Percentiles rank a stretch among this genome's conserved stretches.
Conservation (phyloP, 768 basidiomycete species). For the Phanerochaete sordida region DNA sequence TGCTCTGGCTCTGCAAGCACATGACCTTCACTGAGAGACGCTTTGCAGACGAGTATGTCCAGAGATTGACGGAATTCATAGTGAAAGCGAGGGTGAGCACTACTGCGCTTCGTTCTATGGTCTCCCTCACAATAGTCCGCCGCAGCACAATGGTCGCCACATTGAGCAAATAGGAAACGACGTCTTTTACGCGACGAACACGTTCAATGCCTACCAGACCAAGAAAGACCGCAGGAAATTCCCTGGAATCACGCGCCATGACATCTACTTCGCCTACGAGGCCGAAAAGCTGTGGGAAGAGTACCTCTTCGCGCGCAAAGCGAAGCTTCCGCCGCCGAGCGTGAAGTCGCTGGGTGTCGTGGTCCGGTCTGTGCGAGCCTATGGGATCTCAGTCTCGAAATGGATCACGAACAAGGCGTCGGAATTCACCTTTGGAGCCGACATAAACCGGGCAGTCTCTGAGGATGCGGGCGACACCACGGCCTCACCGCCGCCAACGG, state of each 20-base stretch:
- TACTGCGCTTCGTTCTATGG: background rate
- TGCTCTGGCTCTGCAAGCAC: background rate
- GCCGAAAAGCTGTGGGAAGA: conserved; percentile 30
- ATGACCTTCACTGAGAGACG: background rate
- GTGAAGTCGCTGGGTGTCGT: background rate
- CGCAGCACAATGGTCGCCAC: background rate
- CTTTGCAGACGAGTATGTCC: background rate
- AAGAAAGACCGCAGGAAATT: background rate
- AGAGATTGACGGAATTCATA: background rate
- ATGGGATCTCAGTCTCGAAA: too few relatives aligned
- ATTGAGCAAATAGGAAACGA: background rate
- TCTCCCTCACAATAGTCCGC: background rate
- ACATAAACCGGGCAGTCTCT: too few relatives aligned
- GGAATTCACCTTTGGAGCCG: too few relatives aligned
- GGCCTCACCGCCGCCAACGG: too few relatives aligned
- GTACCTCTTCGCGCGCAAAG: background rate
- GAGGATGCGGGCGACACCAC: too few relatives aligned
- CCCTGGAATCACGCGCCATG: conserved; percentile 45
- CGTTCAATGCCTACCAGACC: conserved; percentile 10
- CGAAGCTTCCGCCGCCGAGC: background rate
- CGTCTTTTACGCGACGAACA: conserved; percentile 6
- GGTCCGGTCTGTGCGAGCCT: background rate
- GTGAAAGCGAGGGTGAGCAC: background rate
- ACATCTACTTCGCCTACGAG: conserved; percentile 44
- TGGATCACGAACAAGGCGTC: too few relatives aligned